A percentile compares a stretch with the other conserved stretches of the same genome.
These are phyloP conservation scores for Curvularia hawaiiensis DNA, from an alignment of 2,329 filamentous ascomycete genomes.

Conservation along the genomic window DNA sequence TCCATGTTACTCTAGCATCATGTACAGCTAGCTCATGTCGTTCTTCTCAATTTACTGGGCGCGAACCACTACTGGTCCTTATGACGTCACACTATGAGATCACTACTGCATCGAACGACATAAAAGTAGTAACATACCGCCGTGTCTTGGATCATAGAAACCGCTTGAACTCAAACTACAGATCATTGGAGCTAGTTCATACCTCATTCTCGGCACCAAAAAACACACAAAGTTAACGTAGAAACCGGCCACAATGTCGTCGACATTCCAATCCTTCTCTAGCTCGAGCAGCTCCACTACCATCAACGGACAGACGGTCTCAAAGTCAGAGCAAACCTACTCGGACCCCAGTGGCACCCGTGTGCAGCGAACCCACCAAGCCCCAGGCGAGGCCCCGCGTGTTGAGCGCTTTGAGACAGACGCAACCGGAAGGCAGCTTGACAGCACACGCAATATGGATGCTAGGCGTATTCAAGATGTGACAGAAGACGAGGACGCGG, in stretches of 20 bases:
- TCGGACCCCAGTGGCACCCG: slow-evolving; percentile 38
- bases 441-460: slow-evolving; percentile 8
- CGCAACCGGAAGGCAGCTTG: slow-evolving; percentile 25
- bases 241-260: slow-evolving; percentile 18
- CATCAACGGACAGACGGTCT: slow-evolving; percentile 38
- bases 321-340: slow-evolving; percentile 30
- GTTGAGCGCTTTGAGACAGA: slow-evolving; percentile 38
- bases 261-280: slow-evolving; percentile 35
- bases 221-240: not conserved
- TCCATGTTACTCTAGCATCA: not conserved
- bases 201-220: not conserved
- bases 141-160: not conserved
- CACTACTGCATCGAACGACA: slow-evolving; percentile 8
- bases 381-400: slow-evolving; percentile 31
- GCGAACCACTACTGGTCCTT: not conserved
- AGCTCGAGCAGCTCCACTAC: slow-evolving; percentile 31
- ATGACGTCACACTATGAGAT: slow-evolving; percentile 24
- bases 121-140: not conserved
- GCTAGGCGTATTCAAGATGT: slow-evolving; percentile 39
- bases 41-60: not conserved
- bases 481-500: slow-evolving; percentile 38
- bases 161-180: not conserved
- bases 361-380: slow-evolving; percentile 32
- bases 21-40: not conserved
- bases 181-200: not conserved